Base-by-base conservation (phyloP, 2,329 filamentous ascomycete species). In the Nakataea oryzae region DNA sequence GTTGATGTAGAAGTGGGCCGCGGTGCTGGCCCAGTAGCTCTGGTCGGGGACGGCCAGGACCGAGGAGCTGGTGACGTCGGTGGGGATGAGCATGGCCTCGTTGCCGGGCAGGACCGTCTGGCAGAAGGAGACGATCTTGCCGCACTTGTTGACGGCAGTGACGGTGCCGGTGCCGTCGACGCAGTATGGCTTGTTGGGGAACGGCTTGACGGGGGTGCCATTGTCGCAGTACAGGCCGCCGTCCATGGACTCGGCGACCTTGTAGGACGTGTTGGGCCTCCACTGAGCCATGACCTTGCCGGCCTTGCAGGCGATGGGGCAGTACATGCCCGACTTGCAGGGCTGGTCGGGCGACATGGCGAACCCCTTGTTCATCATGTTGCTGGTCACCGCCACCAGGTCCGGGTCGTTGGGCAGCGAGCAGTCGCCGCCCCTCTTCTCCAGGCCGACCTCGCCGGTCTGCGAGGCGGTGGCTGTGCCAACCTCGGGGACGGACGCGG, bases 21-120 rank as follows among this genome's bases (percentile, higher is more conserved):
- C 83, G 14, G 89, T 92, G 57, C 76, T 74, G 67, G 79, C 84
- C 89, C 89, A 93, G 74, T 93, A 93, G 62, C 75, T 80, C 24
- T 80, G 75, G 62, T 80, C 86, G 11, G 90, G 90, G 47, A 93
- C 88, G 59, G 90, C 88, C 62, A 93, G 77, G 32, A 80, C 81
- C n/a, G 79, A 77, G 12, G 72, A 73, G 65, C 78, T 75, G 27
- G 78, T 70, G 58, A 92, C 86, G 65, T 86, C 74, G n/a, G 88
- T 93, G 21, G 89, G 88, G 68, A 92, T 92, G 67, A 92, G 78
- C 89, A 93, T 93, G 64, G 87, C 87, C 76, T 93, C 89, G 69
- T 91, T 88, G 59, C 89, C 89, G 24, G 89, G 89, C 64, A 92
- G 75, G 17, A 91, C 87, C 5, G 89, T 93, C 74, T 93, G 89